Conservation (phyloP, 169 alveolate species). For the Eimeria tenella region DNA sequence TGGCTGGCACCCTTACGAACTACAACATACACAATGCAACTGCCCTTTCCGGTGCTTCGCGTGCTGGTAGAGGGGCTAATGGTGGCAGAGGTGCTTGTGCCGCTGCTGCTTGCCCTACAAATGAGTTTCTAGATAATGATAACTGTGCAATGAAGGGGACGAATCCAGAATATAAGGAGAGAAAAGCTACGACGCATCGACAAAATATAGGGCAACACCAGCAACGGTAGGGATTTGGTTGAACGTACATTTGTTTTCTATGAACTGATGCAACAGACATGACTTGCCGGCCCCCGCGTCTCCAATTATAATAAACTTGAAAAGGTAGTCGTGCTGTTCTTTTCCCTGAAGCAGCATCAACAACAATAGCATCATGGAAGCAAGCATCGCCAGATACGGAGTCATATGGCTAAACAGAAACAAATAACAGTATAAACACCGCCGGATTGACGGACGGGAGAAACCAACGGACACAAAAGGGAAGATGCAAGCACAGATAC, state of each 20-base stretch:
- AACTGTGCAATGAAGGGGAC: slow-evolving; percentile 97
- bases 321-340: neutral
- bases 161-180: slow-evolving; percentile 87
- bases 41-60: neutral
- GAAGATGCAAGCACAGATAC: neutral
- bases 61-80: too few species aligned
- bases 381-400: too few species aligned
- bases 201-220: neutral
- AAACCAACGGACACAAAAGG: neutral
- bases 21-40: too few species aligned
- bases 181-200: slow-evolving; percentile 37
- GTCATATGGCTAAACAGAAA: neutral
- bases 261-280: neutral
- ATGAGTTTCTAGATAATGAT: slow-evolving; percentile 82
- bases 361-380: too few species aligned
- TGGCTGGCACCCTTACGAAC: too few species aligned
- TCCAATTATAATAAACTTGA: neutral
- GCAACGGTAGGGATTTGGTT: neutral
- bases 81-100: too few species aligned
- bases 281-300: slow-evolving; percentile 1
- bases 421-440: neutral
- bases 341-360: neutral
- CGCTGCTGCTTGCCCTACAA: slow-evolving; percentile 83
- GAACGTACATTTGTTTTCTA: neutral
- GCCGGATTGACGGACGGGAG: neutral